Base-by-base conservation (phyloP, 192 early-diverging fungal genomes). In the Radiomyces spectabilis region DNA sequence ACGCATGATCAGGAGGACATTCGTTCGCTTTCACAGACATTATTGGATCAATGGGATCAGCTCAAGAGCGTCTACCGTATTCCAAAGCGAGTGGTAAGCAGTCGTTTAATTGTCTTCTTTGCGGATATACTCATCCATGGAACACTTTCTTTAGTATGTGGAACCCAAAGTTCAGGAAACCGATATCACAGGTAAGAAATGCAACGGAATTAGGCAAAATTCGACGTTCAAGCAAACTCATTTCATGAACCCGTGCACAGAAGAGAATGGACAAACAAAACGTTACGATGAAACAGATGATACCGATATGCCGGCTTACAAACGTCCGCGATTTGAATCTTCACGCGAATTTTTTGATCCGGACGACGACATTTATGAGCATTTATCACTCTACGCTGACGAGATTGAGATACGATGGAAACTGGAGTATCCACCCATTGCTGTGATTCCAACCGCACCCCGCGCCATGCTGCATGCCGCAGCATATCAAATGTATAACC, bases 21-120 rank as follows among this genome's bases (percentile, higher is more conserved):
- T 13, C 63, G 69, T 6, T 52, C 61, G 21, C 46, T 73, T 30
- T 81, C 82, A 3, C 50, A 75, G 24, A 73, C 75, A 5, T 52
- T 83, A 22, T 30, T 78, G 21, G 61, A 44, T 0, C 64, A 75
- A 16, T 83, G 81, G 81, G 57, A 66, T 13, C 48, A 65, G 13
- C 44, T 83, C 3, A 78, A 77, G 53, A 65, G 67, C 18, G 63
- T 72, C 1, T 83, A 80, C 45, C 64, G 76, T n/a, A 83, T 83
- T 43, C 81, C 81, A 19, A 83, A 83, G 39, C 63, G 73, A 31
- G 45, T 54, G 15, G 69, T 74, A 63, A 49, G 61, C 27, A 26
- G 4, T 41, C 3, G 9, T 34, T 30, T 53, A 15, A 18, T 40
- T 42, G 4, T 19, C 32, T 43, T 26, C 30, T 26, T 29, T 38